Conservation (phyloP, 2,329 filamentous ascomycete species). For the Eutypa lata region DNA sequence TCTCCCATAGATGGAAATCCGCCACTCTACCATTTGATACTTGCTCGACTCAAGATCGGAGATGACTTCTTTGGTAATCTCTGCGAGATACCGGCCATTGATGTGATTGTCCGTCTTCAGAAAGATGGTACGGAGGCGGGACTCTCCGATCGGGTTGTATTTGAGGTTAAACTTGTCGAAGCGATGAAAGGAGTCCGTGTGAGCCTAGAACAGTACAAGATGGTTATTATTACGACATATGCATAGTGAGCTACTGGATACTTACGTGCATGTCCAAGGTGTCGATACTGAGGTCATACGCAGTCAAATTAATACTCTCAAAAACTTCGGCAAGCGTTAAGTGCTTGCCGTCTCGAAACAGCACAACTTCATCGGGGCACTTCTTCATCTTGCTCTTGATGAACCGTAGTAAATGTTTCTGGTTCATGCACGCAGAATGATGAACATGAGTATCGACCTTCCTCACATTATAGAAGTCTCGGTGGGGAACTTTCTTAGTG, state of each 20-base stretch:
- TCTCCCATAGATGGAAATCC: conserved; percentile 94
- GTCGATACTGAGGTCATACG: conserved; percentile 96
- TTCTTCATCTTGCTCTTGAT: conserved; percentile 99
- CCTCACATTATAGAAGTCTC: conserved; percentile 98
- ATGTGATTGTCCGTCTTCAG: conserved; percentile 98
- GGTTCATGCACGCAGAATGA: conserved; percentile 99
- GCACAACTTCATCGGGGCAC: conserved; percentile 86
- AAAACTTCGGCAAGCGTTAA: conserved; percentile 92
- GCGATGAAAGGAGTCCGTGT: conserved; percentile 96
- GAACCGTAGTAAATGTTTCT: conserved; percentile 95
- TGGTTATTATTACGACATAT: conserved; percentile 8
- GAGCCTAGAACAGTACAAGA: conserved; percentile 55
- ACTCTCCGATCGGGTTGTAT: conserved; percentile 97
- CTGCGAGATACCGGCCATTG: conserved; percentile 88
- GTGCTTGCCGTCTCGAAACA: conserved; percentile 88
- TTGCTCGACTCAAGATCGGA: conserved; percentile 97
- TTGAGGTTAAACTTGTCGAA: conserved; percentile 99
- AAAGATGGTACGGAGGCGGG: conserved; percentile 93
- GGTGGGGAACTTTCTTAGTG: conserved; percentile 94
- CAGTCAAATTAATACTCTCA: conserved; percentile 93
- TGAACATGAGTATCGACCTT: conserved; percentile 99
- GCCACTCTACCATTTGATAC: conserved; percentile 99
- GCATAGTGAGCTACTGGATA: conserved; percentile 15
- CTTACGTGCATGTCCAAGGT: conserved; percentile 96
- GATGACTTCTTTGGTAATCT: conserved; percentile 98